Base-by-base conservation (phyloP, 2,329 filamentous ascomycete genomes). In the Diaporthe vexans region DNA sequence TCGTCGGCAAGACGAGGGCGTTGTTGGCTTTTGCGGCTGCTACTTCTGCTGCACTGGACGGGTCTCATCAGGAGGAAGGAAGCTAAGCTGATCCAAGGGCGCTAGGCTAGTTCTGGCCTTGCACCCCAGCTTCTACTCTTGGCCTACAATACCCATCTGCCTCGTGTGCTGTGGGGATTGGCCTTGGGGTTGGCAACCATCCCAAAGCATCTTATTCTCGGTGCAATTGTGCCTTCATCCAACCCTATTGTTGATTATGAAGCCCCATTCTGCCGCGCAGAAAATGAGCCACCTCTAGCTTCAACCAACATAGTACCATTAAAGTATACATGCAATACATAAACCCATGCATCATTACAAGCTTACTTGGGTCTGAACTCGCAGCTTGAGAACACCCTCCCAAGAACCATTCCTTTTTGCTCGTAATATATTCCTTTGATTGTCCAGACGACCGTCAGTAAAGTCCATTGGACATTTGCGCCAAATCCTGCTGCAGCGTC, bases 21-120 rank as follows among this genome's bases (percentile, higher is more conserved):
- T 71, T 56, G 65, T 58, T 73, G 70, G 58, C 70, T 59, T 51
- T 72, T 72, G 70, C 46, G 63, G 63, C 63, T 68, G 48, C 63
- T 40, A 68, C 63, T 54, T 68, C 48, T 68, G 63, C 63, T 54
- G 63, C 46, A 52, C 63, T 67, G 29, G 43, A 33, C 43, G 61
- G 61, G 63, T 26, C 63, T 67, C 46, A 52, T 67, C 29, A 52
- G 63, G 48, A 54, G 63, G 63, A 54, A 68, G 48, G 48, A 68
- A 68, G 63, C 63, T 68, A 68, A 54, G 63, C 63, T 67, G 48
- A 54, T 54, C 63, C 33, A 40, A 68, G 63, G 29, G 46, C 63
- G 63, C 63, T 68, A 68, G 46, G 48, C 63, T 40, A 15, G 48
- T 40, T 68, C 29, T 54, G 63, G 63, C 63, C 9, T 21, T 9